These are phyloP conservation scores for Exophiala sp. DNA, from an alignment of 2,329 filamentous ascomycete genomes.

Conservation along the genomic window DNA sequence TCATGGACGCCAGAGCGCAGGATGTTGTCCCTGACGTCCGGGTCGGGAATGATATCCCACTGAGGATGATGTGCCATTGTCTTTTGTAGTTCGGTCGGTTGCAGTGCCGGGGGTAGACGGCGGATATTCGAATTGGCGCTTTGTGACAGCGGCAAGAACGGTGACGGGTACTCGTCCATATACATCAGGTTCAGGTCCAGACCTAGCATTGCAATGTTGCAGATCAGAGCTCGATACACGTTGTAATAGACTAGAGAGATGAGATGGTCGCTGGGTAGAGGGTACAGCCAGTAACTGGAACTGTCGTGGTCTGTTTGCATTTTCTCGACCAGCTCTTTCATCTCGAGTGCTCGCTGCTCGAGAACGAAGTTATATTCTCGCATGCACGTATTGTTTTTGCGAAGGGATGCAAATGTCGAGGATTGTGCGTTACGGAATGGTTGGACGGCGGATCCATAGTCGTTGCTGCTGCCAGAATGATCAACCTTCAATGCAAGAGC, in stretches of 20 bases:
- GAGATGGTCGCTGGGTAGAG: slow-evolving; percentile 32
- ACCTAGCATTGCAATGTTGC: slow-evolving; percentile 32
- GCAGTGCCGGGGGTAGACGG: slow-evolving; percentile 31
- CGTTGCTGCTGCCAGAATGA: neutral
- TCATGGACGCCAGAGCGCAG: slow-evolving; percentile 31
- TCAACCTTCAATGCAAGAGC: slow-evolving; percentile 1
- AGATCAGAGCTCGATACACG: slow-evolving; percentile 33
- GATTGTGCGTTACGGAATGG: neutral
- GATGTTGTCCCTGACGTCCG: slow-evolving; percentile 39
- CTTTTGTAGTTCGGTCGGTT: slow-evolving; percentile 38
- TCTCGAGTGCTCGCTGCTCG: slow-evolving; percentile 4
- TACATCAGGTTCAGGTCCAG: slow-evolving; percentile 24
- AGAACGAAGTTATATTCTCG: slow-evolving; percentile 16
- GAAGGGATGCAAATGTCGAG: slow-evolving; percentile 18
- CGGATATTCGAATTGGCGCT: slow-evolving; percentile 18
- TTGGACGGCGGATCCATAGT: slow-evolving; percentile 7
- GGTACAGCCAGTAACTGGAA: slow-evolving; percentile 12
- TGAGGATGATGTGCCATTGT: slow-evolving; percentile 39
- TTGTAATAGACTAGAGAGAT: slow-evolving; percentile 35
- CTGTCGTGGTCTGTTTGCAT: slow-evolving; percentile 5
- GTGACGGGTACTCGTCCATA: slow-evolving; percentile 25
- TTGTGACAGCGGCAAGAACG: slow-evolving; percentile 20
- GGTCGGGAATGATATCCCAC: slow-evolving; percentile 36
- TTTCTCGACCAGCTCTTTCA: slow-evolving; percentile 11
- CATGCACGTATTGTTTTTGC: neutral